A percentile compares a stretch with the other conserved stretches of the same genome.
Evolutionary conservation across 768 basidiomycete genomes (phyloP).

Genomic region (Tremella yokohamensis): DNA sequence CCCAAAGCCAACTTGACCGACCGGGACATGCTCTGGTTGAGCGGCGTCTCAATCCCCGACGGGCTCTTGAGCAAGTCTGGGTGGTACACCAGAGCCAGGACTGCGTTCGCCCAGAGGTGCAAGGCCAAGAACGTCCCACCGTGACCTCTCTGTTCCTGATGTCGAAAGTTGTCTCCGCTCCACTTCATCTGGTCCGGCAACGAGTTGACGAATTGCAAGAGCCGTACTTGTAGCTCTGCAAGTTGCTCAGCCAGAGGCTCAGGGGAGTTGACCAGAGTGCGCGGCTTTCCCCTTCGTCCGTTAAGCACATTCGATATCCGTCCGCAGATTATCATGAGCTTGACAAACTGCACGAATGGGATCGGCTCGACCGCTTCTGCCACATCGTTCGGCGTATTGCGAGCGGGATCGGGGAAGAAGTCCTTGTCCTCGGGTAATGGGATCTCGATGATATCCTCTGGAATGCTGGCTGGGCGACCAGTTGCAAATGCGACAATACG

Average conservation of each 20-base stretch:
- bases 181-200: constrained; percentile 42
- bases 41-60: constrained; percentile 45
- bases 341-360: constrained; percentile 45
- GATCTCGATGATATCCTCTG: constrained; percentile 47
- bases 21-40: constrained; percentile 40
- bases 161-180: constrained; percentile 47
- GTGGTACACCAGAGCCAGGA: constrained; percentile 46
- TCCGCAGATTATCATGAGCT: constrained; percentile 49
- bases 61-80: constrained; percentile 45
- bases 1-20: constrained; percentile 42
- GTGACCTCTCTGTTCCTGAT: constrained; percentile 37
- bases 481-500: constrained; percentile 44
- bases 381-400: constrained; percentile 23
- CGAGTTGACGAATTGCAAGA: constrained; percentile 39
- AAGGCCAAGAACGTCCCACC: constrained; percentile 34
- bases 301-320: constrained; percentile 47
- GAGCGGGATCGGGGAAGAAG: constrained; percentile 43
- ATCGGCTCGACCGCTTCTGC: constrained; percentile 35
- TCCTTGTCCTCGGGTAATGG: constrained; percentile 46
- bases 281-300: constrained; percentile 38
- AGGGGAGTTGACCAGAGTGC: constrained; percentile 35
- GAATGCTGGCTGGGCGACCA: constrained; percentile 36
- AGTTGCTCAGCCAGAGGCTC: constrained; percentile 38
- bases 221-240: constrained; percentile 38
- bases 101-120: constrained; percentile 45